Conservation (phyloP, 75 land plant species). For the Cunninghamia lanceolata region DNA sequence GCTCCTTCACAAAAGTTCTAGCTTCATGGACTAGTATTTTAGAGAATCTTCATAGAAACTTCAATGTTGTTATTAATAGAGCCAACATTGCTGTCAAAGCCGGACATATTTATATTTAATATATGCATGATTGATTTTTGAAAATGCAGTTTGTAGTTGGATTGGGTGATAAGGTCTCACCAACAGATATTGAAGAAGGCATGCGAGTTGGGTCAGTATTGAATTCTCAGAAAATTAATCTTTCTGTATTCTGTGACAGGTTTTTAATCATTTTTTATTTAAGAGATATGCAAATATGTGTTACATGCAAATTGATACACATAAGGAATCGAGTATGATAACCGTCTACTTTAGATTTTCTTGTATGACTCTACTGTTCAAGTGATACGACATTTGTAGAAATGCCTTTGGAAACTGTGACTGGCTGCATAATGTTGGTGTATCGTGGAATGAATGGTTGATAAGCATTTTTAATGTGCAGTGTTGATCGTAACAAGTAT, state of each 20-base stretch:
- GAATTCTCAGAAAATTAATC: background rate
- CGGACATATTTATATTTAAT: background rate
- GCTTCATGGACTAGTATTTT: background rate
- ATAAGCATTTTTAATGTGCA: conserved; percentile 18
- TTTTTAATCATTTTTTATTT: background rate
- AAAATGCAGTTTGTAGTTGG: conserved; percentile 92
- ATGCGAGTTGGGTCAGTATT: conserved; percentile 97
- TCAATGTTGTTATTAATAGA: background rate
- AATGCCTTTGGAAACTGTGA: background rate
- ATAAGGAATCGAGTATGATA: too few relatives aligned
- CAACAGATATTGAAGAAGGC: conserved; percentile 99
- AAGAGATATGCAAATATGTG: background rate
- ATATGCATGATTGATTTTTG: background rate
- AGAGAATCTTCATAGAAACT: background rate
- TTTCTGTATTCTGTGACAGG: background rate
- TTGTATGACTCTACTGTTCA: background rate
- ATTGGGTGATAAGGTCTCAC: conserved; percentile 95
- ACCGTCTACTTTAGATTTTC: too few relatives aligned
- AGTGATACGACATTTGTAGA: background rate
- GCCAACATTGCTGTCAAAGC: background rate
- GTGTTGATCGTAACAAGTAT: conserved; percentile 97
- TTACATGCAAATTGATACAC: background rate
- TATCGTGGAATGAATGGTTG: background rate
- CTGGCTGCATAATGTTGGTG: background rate
- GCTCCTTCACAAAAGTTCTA: background rate